Evolutionary conservation across 1,139 yeast genomes (phyloP).

Genomic region (Zygosaccharomyces pseudobailii): DNA sequence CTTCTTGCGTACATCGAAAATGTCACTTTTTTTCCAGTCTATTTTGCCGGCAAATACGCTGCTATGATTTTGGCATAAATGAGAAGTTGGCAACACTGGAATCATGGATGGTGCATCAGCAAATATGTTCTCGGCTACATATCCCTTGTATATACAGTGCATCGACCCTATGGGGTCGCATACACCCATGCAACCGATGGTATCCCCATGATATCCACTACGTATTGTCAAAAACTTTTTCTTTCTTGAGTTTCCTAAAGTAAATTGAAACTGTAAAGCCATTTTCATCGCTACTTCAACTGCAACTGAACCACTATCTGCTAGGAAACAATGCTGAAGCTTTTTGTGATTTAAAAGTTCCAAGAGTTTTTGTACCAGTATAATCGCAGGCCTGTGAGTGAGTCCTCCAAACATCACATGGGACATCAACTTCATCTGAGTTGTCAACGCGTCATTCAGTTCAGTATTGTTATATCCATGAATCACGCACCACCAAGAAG

Average conservation of each 20-base stretch:
- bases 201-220: conserved; percentile 33
- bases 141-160: conserved; percentile 32
- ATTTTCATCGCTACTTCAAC: conserved; percentile 52
- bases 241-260: conserved; percentile 13
- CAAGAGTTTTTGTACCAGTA: conserved; percentile 22
- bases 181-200: conserved; percentile 34
- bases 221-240: conserved; percentile 26
- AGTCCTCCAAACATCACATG: conserved; percentile 37
- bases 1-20: conserved; percentile 26
- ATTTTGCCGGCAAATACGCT: conserved; percentile 7
- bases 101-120: conserved; percentile 28
- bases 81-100: conserved; percentile 15
- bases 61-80: conserved; percentile 3
- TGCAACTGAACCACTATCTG: conserved; percentile 51
- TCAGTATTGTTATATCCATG: conserved; percentile 35
- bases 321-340: conserved; percentile 31
- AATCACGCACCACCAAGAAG: conserved; percentile 38
- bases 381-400: conserved; percentile 34
- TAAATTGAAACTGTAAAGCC: conserved; percentile 42
- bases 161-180: conserved; percentile 34
- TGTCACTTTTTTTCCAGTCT: conserved; percentile 20
- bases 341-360: conserved; percentile 24
- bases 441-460: conserved; percentile 28
- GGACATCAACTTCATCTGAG: conserved; percentile 28
- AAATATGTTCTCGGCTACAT: conserved; percentile 31